Evolutionary conservation across 2,329 filamentous ascomycete genomes (phyloP).

Genomic region (Diaporthe citrichinensis): DNA sequence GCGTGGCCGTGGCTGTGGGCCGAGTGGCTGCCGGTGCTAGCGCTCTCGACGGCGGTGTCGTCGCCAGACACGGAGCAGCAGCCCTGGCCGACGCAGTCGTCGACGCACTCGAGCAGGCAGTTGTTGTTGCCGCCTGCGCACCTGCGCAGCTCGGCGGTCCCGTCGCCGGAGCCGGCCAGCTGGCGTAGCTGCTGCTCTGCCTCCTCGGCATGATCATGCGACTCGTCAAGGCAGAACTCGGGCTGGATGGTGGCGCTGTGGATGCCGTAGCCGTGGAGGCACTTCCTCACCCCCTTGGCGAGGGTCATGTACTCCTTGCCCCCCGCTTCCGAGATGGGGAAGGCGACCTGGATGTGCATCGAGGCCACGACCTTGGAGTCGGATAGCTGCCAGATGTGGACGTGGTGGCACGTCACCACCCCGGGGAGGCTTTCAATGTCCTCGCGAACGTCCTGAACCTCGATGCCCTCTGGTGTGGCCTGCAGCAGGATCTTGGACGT

Average conservation of each 20-base stretch:
- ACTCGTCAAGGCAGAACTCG: slow-evolving; percentile 77
- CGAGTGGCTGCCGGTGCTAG: slow-evolving; percentile 51
- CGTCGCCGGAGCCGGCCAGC: slow-evolving; percentile 52
- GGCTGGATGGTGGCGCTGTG: slow-evolving; percentile 98
- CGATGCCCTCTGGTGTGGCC: slow-evolving; percentile 90
- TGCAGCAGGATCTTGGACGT: slow-evolving; percentile 92
- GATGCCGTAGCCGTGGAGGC: slow-evolving; percentile 95
- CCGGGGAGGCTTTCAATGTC: slow-evolving; percentile 90
- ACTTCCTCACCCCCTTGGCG: slow-evolving; percentile 84
- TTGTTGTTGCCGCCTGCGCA: slow-evolving; percentile 48
- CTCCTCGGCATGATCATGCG: slow-evolving; percentile 56
- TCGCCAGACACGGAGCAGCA: slow-evolving; percentile 55
- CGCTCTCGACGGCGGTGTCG: slow-evolving; percentile 46
- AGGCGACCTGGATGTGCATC: slow-evolving; percentile 92
- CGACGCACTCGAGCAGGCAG: slow-evolving; percentile 68
- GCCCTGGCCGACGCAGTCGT: slow-evolving; percentile 61
- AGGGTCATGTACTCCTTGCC: slow-evolving; percentile 90
- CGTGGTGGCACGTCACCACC: slow-evolving; percentile 91
- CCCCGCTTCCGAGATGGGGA: slow-evolving; percentile 87
- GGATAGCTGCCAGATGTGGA: slow-evolving; percentile 98
- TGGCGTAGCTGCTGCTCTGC: slow-evolving; percentile 41
- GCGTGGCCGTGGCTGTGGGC: slow-evolving; percentile 46
- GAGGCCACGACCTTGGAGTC: slow-evolving; percentile 95
- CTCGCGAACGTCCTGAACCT: slow-evolving; percentile 89
- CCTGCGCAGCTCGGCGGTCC: slow-evolving; percentile 45